phyloP scores from a whole-genome alignment of 345 rosid species.

The Salix koriyanagi region DNA sequence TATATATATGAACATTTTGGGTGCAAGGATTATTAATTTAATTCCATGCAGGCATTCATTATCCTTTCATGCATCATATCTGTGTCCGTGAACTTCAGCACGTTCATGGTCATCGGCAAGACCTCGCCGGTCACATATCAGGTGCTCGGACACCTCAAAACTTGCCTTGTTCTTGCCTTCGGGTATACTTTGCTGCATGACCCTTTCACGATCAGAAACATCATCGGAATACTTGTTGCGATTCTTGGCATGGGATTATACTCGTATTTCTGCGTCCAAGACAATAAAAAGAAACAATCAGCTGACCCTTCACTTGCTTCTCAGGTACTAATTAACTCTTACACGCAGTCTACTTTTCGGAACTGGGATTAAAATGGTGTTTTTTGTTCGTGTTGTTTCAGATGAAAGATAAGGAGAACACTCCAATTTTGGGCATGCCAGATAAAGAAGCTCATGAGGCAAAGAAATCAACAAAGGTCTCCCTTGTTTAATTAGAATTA shows the following conservation, averaged over 20 bases:
- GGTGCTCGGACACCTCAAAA: slow-evolving; percentile 95
- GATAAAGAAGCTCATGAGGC: slow-evolving; percentile 69
- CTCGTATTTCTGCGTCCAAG: slow-evolving; percentile 81
- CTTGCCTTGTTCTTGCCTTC: slow-evolving; percentile 84
- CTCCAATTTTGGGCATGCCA: slow-evolving; percentile 53
- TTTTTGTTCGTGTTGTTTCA: slow-evolving; percentile 14
- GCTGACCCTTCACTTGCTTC: slow-evolving; percentile 45
- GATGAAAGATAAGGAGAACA: slow-evolving; percentile 77
- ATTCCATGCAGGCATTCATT: slow-evolving; percentile 62
- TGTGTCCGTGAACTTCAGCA: slow-evolving; percentile 96
- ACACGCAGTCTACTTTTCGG: not conserved
- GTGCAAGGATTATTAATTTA: no score
- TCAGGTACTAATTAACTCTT: slow-evolving; percentile 38
- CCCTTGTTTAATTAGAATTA: slow-evolving; percentile 44
- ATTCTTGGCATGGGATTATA: slow-evolving; percentile 87
- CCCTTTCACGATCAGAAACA: slow-evolving; percentile 82
- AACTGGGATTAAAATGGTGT: not conserved
- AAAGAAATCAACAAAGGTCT: slow-evolving; percentile 60
- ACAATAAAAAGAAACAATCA: slow-evolving; percentile 70
- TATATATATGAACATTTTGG: not conserved
- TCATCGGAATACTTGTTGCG: slow-evolving; percentile 76
- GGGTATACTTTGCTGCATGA: slow-evolving; percentile 89
- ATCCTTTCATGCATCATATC: slow-evolving; percentile 78
- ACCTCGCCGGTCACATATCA: slow-evolving; percentile 97
- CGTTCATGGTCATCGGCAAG: slow-evolving; percentile 96